phyloP scores from a whole-genome alignment of 805 yeast species.

The Candida manassasensis region DNA sequence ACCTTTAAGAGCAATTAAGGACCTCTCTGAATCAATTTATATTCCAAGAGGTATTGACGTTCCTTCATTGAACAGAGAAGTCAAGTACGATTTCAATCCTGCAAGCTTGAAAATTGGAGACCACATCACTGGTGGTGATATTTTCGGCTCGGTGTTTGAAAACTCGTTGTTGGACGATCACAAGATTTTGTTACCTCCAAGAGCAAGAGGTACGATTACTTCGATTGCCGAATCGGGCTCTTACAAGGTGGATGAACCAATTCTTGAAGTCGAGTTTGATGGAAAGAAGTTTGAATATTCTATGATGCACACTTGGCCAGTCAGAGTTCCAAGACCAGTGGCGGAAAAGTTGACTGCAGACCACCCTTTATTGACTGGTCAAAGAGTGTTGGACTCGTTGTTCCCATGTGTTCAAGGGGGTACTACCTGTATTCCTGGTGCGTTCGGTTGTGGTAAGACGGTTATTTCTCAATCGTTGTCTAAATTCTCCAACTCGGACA shows the following conservation, averaged over 20 bases:
- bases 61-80: constrained; percentile 84
- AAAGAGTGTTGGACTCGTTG: constrained; percentile 94
- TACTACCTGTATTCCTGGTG: constrained; percentile 99
- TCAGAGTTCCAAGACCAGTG: constrained; percentile 98
- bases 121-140: constrained; percentile 97
- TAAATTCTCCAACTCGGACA: constrained; percentile 95
- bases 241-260: constrained; percentile 83
- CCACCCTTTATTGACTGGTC: constrained; percentile 95
- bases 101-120: constrained; percentile 81
- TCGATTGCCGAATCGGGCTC: constrained; percentile 86
- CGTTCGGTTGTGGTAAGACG: constrained; percentile 99
- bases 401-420: constrained; percentile 99
- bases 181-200: constrained; percentile 93
- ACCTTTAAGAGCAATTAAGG: constrained; percentile 91
- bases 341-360: constrained; percentile 91
- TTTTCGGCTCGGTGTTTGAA: constrained; percentile 89
- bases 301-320: constrained; percentile 99
- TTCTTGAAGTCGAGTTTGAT: constrained; percentile 91
- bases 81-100: constrained; percentile 84
- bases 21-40: constrained; percentile 83
- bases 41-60: constrained; percentile 98
- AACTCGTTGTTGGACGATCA: constrained; percentile 90
- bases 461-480: constrained; percentile 97
- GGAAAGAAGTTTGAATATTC: constrained; percentile 77
- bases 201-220: constrained; percentile 96